Conservation (phyloP, 257 asterid genomes). For the Avicennia marina region DNA sequence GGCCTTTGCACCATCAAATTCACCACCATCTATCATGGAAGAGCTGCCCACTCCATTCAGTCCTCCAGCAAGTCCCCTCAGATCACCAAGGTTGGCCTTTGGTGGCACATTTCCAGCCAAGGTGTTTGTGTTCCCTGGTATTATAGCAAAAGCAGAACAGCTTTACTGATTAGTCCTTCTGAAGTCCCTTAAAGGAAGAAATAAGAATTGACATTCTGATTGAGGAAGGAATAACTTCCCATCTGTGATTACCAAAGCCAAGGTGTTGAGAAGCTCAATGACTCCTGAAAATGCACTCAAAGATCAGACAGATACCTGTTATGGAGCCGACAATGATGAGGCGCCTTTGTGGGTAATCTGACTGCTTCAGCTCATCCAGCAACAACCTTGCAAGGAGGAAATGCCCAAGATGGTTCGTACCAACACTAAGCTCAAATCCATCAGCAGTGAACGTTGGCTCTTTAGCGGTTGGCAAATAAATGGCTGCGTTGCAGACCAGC, state of each 20-base stretch:
- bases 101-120: conserved; percentile 99
- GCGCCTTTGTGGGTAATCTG: conserved; percentile 59
- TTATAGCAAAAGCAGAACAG: neutral
- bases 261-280: no score
- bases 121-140: conserved; percentile 84
- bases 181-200: no score
- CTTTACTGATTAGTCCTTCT: neutral
- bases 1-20: conserved; percentile 91
- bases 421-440: conserved; percentile 84
- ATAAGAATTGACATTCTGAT: neutral
- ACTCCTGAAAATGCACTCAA: neutral
- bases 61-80: conserved; percentile 83
- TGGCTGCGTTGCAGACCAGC: conserved; percentile 81
- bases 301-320: no score
- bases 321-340: conserved; percentile 83
- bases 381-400: conserved; percentile 64
- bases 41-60: conserved; percentile 58
- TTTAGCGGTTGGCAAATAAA: conserved; percentile 76
- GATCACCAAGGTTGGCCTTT: conserved; percentile 87
- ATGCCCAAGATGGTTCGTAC: conserved; percentile 80
- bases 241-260: no score
- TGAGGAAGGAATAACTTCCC: no score
- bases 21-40: conserved; percentile 88
- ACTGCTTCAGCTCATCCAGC: conserved; percentile 57
- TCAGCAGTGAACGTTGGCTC: conserved; percentile 78